phyloP scores from a whole-genome alignment of 305 asterid genomes.

The Plantago coronopus region DNA sequence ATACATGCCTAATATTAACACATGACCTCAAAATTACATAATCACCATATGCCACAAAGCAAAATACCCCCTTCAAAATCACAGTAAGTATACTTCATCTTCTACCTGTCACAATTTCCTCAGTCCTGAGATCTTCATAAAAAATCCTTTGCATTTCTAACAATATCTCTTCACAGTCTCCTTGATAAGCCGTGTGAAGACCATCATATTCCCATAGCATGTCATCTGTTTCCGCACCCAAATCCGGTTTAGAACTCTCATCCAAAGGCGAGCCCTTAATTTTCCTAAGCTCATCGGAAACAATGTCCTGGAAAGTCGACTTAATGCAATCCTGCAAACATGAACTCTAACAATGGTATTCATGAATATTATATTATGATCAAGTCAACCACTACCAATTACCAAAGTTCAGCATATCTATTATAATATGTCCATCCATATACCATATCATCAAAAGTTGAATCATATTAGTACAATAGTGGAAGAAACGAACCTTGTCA shows the following conservation, averaged over 20 bases:
- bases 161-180: conserved; percentile 79
- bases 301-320: conserved; percentile 64
- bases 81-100: not conserved
- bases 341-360: too few relatives aligned
- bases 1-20: not conserved
- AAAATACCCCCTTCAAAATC: too few relatives aligned
- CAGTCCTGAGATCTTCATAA: conserved; percentile 66
- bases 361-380: too few relatives aligned
- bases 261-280: conserved; percentile 42
- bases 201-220: conserved; percentile 91
- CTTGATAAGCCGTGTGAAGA: conserved; percentile 56
- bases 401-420: too few relatives aligned
- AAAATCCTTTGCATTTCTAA: conserved; percentile 84
- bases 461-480: too few relatives aligned
- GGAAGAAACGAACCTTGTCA: conserved; percentile 42
- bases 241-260: conserved; percentile 25
- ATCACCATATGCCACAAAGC: too few relatives aligned
- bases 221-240: conserved; percentile 40
- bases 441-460: too few relatives aligned
- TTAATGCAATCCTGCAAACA: conserved; percentile 51
- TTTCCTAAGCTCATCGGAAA: conserved; percentile 70
- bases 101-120: conserved; percentile 47
- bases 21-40: not conserved
- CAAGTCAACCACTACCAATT: too few relatives aligned
- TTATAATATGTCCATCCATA: too few relatives aligned